Evolutionary conservation across 139 green algal genomes (phyloP).

Genomic region (Eudorina sp.): DNA sequence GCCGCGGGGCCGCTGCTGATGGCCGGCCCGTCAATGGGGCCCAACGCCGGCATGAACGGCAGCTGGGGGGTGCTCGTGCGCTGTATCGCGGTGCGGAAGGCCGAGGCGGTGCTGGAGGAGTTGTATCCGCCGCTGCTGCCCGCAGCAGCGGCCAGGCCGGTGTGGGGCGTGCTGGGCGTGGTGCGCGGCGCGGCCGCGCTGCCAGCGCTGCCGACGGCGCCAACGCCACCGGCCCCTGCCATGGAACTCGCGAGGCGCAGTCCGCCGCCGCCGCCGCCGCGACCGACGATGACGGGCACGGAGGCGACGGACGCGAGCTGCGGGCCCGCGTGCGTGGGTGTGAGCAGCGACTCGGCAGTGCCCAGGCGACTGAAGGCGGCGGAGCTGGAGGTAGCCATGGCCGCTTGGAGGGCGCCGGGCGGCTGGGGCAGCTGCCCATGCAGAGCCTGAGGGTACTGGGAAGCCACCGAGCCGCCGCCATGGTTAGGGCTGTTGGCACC

Average conservation of each 20-base stretch:
- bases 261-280: neutral
- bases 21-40: neutral
- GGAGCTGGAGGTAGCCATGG: neutral
- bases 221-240: neutral
- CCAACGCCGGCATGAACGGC: neutral
- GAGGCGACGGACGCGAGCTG: neutral
- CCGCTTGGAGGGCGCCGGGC: neutral
- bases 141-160: neutral
- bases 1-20: neutral
- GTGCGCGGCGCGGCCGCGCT: neutral
- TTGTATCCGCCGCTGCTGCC: neutral
- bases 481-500: neutral
- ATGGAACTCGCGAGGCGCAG: neutral
- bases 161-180: neutral
- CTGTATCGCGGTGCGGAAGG: neutral
- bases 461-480: too few relatives aligned
- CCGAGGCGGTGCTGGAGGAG: neutral
- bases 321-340: neutral
- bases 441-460: neutral
- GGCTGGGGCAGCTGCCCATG: neutral
- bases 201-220: neutral
- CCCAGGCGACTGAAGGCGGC: neutral
- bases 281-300: neutral
- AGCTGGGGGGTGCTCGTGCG: slow-evolving; percentile 16
- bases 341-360: neutral